These are phyloP conservation scores for Globisporangium lucens DNA, from an alignment of 352 stramenopile genomes.

Conservation along the genomic window DNA sequence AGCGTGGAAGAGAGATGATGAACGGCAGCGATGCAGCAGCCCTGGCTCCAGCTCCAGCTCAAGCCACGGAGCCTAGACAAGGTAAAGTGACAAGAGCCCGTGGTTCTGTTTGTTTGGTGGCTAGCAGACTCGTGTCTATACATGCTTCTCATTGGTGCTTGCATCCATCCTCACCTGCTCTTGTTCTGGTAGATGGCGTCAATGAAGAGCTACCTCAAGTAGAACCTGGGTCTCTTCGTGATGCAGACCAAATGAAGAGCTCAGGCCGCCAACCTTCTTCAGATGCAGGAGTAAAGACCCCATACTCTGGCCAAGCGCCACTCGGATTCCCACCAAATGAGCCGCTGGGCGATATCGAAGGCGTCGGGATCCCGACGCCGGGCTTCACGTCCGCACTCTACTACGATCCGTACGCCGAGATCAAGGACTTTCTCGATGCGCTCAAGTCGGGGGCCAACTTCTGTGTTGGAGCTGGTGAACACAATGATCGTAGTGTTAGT, in stretches of 20 bases:
- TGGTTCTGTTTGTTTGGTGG: too few relatives aligned
- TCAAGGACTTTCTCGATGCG: constrained; percentile 15
- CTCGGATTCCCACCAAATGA: not conserved
- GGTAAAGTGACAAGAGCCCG: not conserved
- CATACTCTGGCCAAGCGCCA: not conserved
- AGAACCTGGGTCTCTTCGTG: not conserved
- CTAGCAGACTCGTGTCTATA: not conserved
- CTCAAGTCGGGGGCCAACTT: constrained; percentile 2
- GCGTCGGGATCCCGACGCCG: not conserved
- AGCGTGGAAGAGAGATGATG: constrained; percentile 1
- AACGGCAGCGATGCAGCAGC: not conserved
- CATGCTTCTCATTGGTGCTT: not conserved
- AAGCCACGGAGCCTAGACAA: not conserved
- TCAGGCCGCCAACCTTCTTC: not conserved
- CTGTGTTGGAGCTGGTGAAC: not conserved
- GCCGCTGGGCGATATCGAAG: not conserved
- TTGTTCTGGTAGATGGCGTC: not conserved
- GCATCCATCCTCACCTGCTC: not conserved
- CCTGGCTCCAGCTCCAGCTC: not conserved
- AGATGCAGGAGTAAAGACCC: not conserved
- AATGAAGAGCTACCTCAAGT: not conserved
- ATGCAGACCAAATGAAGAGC: not conserved
- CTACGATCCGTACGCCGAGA: constrained; percentile 18
- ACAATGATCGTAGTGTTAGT: not conserved
- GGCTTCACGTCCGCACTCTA: constrained; percentile 19